phyloP scores from a whole-genome alignment of 805 yeast species.

The Candida montana region DNA sequence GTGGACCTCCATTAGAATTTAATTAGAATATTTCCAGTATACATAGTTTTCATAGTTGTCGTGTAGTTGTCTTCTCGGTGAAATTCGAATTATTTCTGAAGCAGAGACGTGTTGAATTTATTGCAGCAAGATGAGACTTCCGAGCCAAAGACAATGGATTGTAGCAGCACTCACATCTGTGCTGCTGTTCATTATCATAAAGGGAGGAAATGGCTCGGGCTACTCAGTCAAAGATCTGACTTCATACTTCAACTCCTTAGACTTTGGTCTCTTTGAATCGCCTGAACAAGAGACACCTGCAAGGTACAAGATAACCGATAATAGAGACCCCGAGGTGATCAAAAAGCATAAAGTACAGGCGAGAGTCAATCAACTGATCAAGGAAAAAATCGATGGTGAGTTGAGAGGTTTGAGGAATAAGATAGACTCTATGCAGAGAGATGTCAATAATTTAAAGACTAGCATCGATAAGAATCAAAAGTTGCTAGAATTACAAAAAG shows the following conservation, averaged over 20 bases:
- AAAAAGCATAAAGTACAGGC: constrained; percentile 3
- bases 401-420: neutral
- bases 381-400: constrained; percentile 3
- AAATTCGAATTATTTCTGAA: too few relatives aligned
- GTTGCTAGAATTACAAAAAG: neutral
- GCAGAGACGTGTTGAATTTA: too few relatives aligned
- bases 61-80: too few relatives aligned
- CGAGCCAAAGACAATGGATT: neutral
- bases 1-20: constrained; percentile 1
- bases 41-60: too few relatives aligned
- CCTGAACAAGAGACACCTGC: neutral
- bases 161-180: neutral
- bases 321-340: constrained; percentile 5
- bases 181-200: neutral
- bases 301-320: neutral
- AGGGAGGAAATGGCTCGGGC: neutral
- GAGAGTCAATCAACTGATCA: constrained; percentile 1
- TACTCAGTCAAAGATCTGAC: neutral
- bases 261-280: neutral
- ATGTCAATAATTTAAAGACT: too few relatives aligned
- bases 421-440: neutral
- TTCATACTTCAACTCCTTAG: neutral
- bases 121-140: neutral
- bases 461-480: neutral
- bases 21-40: too few relatives aligned